Base-by-base conservation (phyloP, 2,329 filamentous ascomycete species). In the Sodiomyces alkalinus region DNA sequence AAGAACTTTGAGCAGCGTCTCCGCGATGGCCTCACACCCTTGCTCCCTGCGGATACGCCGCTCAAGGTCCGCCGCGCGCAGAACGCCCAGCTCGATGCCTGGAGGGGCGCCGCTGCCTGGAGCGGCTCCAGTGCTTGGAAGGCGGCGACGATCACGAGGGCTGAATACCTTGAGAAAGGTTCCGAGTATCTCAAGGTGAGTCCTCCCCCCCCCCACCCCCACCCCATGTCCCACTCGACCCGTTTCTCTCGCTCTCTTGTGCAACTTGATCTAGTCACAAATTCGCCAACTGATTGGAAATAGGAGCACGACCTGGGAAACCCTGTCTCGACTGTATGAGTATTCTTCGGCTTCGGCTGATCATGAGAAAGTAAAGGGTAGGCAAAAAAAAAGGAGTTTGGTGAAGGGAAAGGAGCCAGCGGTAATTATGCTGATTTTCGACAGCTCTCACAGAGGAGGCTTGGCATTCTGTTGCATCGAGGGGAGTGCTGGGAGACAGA, bases 81-180 rank as follows among this genome's bases (percentile, higher is more conserved):
- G 32, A 75, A 96, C 48, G 70, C 81, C 3, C 49, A 90, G 16
- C 58, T 92, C 19, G 90, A 98, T 62, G 81, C 87, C 3, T 98
- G 90, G 90, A 81, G 68, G 51, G 90, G 90, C 6, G 90, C 90
- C 1, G 87, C 90, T 9, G 64, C 70, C 36, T 98, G 90, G 87
- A 80, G 77, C 12, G 62, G 68, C 9, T 62, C 64, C 2, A 47
- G 60, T 18, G 62, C 63, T 13, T 74, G 74, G 55, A 71, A 64
- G 47, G 53, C 58, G 19, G 72, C 73, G 4, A 77, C 73, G 35
- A 68, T 98, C 22, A 80, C 76, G 2, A 73, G 68, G 42, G 77
- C 78, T 39, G 90, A 96, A 53, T 98, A 83, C 55, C 52, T 71
- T 41, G 90, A 98, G 61, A 94, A 92, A 62, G 90, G 90, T 2